These are phyloP conservation scores for Brettanomyces anomalus DNA, from an alignment of 805 yeast species.

Conservation along the genomic window DNA sequence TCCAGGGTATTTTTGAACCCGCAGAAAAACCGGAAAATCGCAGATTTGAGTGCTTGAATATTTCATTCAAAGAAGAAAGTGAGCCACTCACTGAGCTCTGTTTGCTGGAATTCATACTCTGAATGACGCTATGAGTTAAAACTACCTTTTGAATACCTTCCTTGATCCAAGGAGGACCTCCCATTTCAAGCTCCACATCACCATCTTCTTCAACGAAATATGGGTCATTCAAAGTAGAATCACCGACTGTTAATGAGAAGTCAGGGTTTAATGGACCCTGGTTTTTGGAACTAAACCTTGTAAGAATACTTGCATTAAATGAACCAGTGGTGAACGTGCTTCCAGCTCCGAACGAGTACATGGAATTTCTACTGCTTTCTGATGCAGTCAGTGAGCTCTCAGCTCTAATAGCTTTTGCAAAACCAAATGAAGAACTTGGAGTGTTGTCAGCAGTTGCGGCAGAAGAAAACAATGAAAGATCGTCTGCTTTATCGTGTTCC, in stretches of 20 bases:
- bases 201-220: slow-evolving; percentile 21
- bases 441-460: slow-evolving; percentile 8
- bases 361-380: slow-evolving; percentile 12
- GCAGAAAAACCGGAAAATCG: background rate
- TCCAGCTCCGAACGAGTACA: slow-evolving; percentile 6
- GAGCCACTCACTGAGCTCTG: background rate
- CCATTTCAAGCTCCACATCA: slow-evolving; percentile 53
- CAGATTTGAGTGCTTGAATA: background rate
- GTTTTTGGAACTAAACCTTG: background rate
- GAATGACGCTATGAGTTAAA: slow-evolving; percentile 7
- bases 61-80: slow-evolving; percentile 1
- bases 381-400: slow-evolving; percentile 16
- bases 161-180: slow-evolving; percentile 72
- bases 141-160: slow-evolving; percentile 51
- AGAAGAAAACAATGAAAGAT: slow-evolving; percentile 2
- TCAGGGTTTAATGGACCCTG: slow-evolving; percentile 2
- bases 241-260: background rate
- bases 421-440: slow-evolving; percentile 12
- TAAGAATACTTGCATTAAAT: background rate
- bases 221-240: background rate
- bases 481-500: background rate
- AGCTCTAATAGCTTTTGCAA: slow-evolving; percentile 19
- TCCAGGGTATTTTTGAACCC: slow-evolving; percentile 24
- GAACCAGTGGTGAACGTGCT: slow-evolving; percentile 1
- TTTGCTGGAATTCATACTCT: background rate